phyloP scores from a whole-genome alignment of 495 filamentous ascomycete genomes.

The Penicillium roqueforti region DNA sequence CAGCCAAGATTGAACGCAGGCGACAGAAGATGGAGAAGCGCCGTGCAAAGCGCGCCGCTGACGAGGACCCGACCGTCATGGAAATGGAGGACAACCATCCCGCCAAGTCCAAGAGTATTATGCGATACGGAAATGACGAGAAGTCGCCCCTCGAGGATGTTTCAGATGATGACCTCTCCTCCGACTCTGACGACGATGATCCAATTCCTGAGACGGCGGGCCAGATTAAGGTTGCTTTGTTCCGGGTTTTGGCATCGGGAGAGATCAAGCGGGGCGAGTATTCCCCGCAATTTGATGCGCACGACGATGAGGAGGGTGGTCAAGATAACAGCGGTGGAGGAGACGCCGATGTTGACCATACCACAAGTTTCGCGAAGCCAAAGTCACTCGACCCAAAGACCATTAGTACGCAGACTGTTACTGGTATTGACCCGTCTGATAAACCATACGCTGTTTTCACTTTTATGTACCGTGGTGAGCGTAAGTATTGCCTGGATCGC shows the following conservation, averaged over 20 bases:
- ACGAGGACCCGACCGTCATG: slow-evolving; percentile 42
- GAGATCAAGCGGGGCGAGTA: slow-evolving; percentile 98
- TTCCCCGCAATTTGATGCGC: slow-evolving; percentile 94
- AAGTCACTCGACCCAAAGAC: slow-evolving; percentile 95
- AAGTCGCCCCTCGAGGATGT: slow-evolving; percentile 68
- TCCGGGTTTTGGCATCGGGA: slow-evolving; percentile 89
- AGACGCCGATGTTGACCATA: slow-evolving; percentile 83
- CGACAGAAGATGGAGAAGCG: slow-evolving; percentile 86
- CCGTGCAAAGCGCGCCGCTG: slow-evolving; percentile 59
- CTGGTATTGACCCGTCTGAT: slow-evolving; percentile 92
- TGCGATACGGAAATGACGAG: slow-evolving; percentile 73
- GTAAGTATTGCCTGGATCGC: slow-evolving; percentile 50
- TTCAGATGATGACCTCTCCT: slow-evolving; percentile 63
- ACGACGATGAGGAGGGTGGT: slow-evolving; percentile 79
- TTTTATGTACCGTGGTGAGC: slow-evolving; percentile 94
- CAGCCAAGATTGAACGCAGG: slow-evolving; percentile 82
- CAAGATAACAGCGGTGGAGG: slow-evolving; percentile 40
- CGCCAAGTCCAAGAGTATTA: slow-evolving; percentile 53
- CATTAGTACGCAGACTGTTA: slow-evolving; percentile 97
- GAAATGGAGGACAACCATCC: slow-evolving; percentile 46
- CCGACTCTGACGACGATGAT: slow-evolving; percentile 76
- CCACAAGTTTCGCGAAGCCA: slow-evolving; percentile 96
- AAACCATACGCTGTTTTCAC: slow-evolving; percentile 96
- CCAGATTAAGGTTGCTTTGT: slow-evolving; percentile 97
- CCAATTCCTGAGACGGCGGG: slow-evolving; percentile 90